Evolutionary conservation across 2,329 filamentous ascomycete species (phyloP).

Genomic region (Aspergillus ruber): DNA sequence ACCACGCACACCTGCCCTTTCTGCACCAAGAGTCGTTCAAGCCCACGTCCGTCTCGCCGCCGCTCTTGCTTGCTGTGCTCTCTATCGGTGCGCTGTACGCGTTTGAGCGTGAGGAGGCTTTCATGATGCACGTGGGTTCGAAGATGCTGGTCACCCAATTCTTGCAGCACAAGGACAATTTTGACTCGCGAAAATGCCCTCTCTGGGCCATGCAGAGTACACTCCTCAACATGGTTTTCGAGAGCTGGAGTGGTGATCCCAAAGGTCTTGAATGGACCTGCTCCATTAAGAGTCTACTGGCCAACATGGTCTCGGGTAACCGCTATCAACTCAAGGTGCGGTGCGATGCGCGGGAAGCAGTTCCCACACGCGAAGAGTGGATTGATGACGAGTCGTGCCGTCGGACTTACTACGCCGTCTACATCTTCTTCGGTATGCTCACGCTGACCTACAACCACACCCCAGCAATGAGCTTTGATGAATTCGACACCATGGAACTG

Average conservation of each 20-base stretch:
- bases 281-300: conserved; percentile 94
- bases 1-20: conserved; percentile 95
- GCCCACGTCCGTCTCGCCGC: conserved; percentile 70
- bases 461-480: conserved; percentile 95
- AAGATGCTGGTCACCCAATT: conserved; percentile 97
- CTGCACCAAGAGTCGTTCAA: conserved; percentile 87
- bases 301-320: conserved; percentile 98
- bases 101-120: conserved; percentile 94
- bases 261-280: conserved; percentile 98
- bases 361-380: conserved; percentile 79
- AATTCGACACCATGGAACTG: conserved; percentile 87
- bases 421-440: conserved; percentile 95
- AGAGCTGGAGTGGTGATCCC: conserved; percentile 96
- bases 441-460: conserved; percentile 98
- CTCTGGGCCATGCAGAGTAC: conserved; percentile 98
- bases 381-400: conserved; percentile 94
- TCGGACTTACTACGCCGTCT: conserved; percentile 95
- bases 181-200: conserved; percentile 94
- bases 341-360: conserved; percentile 74
- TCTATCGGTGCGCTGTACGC: conserved; percentile 95
- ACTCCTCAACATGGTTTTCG: conserved; percentile 96
- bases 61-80: conserved; percentile 78
- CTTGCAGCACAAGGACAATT: conserved; percentile 95
- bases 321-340: conserved; percentile 93
- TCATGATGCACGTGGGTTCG: conserved; percentile 93